Base-by-base conservation (phyloP, 192 early-diverging fungal genomes). In the Phycomyces nitens region DNA sequence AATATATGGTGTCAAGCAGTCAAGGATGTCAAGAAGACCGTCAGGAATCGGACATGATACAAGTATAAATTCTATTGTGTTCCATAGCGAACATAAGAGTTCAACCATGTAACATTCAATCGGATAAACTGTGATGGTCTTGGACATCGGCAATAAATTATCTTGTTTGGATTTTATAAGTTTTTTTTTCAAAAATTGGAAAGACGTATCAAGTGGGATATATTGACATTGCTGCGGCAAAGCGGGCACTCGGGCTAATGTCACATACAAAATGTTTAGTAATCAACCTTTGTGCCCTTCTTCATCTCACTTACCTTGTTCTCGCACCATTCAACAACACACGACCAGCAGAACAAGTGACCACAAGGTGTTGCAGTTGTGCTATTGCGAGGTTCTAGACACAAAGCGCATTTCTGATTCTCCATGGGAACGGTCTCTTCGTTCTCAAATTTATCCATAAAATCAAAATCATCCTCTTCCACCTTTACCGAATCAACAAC, bases 271-370 rank as follows among this genome's bases (percentile, higher is more conserved):
- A 5, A 34, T 34, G 29, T 34, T n/a, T 18, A 29, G 62, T 22
- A 50, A 41, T 53, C 40, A 58, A n/a, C 1, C 24, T 62, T 40
- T 50, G 15, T 9, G 24, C 24, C 47, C 5, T 18, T 11, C 26
- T 21, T 6, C 58, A 22, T 68, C 11, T 65, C 50, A 23, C 14
- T 23, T 73, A 87, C 89, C 87, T 94, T 96, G 59, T 85, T 90
- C 52, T 89, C 84, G 62, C 91, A 91, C 94, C 96, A 97, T 70
- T 95, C 94, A 20, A 89, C 83, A 26, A 93, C 89, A 64, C 96
- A 98, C 20, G 69, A 86, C 94, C 95, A 98, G 72, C 96, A 98
- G 66, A 97, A 97, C 61, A 98, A 64, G 73, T 98, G 96, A 0
- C 96, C 96, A 72, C 96, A 98, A 3, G 91, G 88, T 0, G 94